A percentile compares a stretch with the other conserved stretches of the same genome.
Conservation (phyloP, 139 green algal genomes). For the Tetraselmis chui region DNA sequence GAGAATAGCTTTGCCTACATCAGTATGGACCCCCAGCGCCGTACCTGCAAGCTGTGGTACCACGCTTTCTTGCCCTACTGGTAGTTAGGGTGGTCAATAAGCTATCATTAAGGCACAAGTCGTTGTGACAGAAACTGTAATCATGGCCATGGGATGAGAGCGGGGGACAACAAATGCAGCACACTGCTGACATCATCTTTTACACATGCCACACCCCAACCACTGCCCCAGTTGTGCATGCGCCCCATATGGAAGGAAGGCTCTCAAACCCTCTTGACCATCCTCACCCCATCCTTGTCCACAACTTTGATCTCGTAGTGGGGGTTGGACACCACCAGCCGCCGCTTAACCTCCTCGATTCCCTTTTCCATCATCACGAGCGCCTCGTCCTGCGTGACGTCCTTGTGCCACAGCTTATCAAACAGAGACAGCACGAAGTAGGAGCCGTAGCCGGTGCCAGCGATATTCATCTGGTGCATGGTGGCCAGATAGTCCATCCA, state of each 20-base stretch:
- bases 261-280: slow-evolving; percentile 36
- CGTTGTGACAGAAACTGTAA: no score
- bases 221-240: no score
- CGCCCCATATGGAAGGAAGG: no score
- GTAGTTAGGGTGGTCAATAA: no score
- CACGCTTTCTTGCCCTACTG: slow-evolving; percentile 43
- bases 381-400: slow-evolving; percentile 81
- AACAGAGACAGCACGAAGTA: slow-evolving; percentile 94
- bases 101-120: no score
- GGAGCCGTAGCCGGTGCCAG: slow-evolving; percentile 90
- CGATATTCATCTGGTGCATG: slow-evolving; percentile 93
- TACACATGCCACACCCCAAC: no score
- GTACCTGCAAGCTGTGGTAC: slow-evolving; percentile 32
- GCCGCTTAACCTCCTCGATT: slow-evolving; percentile 65
- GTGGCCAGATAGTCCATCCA: slow-evolving; percentile 98
- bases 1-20: slow-evolving; percentile 45
- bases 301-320: slow-evolving; percentile 93
- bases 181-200: no score
- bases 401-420: slow-evolving; percentile 88
- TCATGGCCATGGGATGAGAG: no score
- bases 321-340: slow-evolving; percentile 35
- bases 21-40: slow-evolving; percentile 27
- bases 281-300: slow-evolving; percentile 75
- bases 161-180: no score
- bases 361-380: slow-evolving; percentile 81